Base-by-base conservation (phyloP, 257 asterid genomes). In the Pogostemon cablin region DNA sequence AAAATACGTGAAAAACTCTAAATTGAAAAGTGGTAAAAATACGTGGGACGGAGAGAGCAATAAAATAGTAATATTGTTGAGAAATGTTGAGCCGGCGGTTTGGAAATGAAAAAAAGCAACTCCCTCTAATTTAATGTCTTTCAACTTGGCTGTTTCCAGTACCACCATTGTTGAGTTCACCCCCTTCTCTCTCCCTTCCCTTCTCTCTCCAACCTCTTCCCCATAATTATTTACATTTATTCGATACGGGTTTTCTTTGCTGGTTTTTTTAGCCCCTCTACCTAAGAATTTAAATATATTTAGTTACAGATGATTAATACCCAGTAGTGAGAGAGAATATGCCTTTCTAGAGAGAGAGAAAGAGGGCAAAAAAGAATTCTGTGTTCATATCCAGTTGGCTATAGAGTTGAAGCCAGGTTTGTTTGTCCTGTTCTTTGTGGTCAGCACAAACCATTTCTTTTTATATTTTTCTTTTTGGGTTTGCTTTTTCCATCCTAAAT, bases 371-470 rank as follows among this genome's bases (percentile, higher is more conserved):
- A 46, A 62, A 25, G 55, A 65, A 4, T 5, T 46, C 42, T 46
- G 47, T 48, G 40, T 64, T 75, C 60, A 69, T 62, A 76, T 70
- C 78, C 66, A 15, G 48, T 32, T 76, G 71, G 69, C 68, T 58
- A 32, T 52, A 39, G 75, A 72, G 76, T 78, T 65, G 77, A 67
- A 55, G 73, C 83, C 64, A 66, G 78, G 54, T 77, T 67, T 53
- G 62, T 60, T 74, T 42, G 71, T 81, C 78, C 61, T 72, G 41
- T 80, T 76, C 62, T 65, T 42, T 77, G 78, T 81, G 81, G 78
- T 69, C 52, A 39, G 79, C 83, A 57, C 74, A 42, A 42, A 63
- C 70, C 32, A 48, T 73, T 75, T 40, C 57, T 42, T 48, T 32
- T 53, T 56, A 35, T 39, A 12, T 44, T 68, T n/a, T 47, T 25